Evolutionary conservation across 495 filamentous ascomycete species (phyloP).

Genomic region (Cladorrhinum samala): DNA sequence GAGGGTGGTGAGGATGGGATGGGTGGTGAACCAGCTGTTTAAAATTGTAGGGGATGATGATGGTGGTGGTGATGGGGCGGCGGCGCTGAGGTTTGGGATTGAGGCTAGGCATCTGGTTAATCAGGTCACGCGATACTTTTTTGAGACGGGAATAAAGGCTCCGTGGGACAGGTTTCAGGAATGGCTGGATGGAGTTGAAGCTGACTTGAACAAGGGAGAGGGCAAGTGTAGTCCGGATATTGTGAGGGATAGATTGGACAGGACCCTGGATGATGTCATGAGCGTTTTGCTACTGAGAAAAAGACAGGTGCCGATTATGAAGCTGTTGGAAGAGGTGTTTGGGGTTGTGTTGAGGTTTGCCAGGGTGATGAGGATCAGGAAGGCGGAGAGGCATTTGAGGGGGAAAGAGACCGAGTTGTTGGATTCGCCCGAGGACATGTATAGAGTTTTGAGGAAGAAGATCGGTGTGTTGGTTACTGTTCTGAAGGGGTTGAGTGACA

Average conservation of each 20-base stretch:
- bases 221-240: conserved; percentile 51
- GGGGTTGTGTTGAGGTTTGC: conserved; percentile 62
- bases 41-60: conserved; percentile 1
- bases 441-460: conserved; percentile 59
- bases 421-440: conserved; percentile 49
- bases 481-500: conserved; percentile 54
- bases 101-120: conserved; percentile 75
- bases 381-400: conserved; percentile 8
- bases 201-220: conserved; percentile 1
- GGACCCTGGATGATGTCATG: conserved; percentile 73
- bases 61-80: conserved; percentile 30
- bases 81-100: conserved; percentile 57
- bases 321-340: conserved; percentile 74
- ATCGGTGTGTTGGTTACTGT: conserved; percentile 63
- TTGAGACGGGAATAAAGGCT: conserved; percentile 63
- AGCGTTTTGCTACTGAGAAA: conserved; percentile 63
- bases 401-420: too few species aligned
- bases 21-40: conserved; percentile 64
- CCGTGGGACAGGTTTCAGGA: conserved; percentile 65
- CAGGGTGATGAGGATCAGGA: conserved; percentile 20
- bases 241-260: conserved; percentile 66
- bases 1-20: conserved; percentile 71
- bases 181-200: conserved; percentile 59
- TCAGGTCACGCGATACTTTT: conserved; percentile 64
- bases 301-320: conserved; percentile 63